Percentiles rank a stretch among this genome's conserved stretches.
Conservation (phyloP, 495 filamentous ascomycete species). For the Viridothelium virens region DNA sequence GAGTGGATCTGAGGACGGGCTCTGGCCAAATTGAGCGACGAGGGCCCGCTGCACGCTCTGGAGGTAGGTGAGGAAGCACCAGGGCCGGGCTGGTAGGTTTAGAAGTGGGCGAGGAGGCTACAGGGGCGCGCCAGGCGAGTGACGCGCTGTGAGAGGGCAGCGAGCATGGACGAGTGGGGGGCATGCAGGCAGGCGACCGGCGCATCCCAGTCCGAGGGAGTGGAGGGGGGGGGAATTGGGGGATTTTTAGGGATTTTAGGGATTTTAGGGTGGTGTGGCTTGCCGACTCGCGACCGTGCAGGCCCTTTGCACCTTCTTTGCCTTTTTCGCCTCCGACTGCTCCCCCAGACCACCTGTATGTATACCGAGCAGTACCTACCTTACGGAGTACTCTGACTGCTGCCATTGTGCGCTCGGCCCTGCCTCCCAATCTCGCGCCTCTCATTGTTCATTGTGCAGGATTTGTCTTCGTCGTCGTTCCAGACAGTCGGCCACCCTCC, state of each 20-base stretch:
- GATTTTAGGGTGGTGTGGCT: no score
- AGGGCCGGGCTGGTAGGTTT: neutral
- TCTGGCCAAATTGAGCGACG: conserved; percentile 8
- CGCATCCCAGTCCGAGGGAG: neutral
- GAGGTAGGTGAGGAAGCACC: neutral
- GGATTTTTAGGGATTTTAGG: no score
- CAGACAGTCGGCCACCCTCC: no score
- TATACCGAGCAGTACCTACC: neutral
- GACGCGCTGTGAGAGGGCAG: neutral
- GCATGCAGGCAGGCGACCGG: neutral
- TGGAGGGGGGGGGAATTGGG: no score
- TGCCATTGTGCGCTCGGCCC: no score
- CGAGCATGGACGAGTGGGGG: neutral
- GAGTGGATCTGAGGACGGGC: neutral
- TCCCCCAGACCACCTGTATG: neutral
- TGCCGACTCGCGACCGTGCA: neutral
- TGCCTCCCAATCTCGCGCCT: no score
- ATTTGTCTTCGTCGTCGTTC: no score
- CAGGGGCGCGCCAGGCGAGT: neutral
- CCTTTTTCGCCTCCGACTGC: no score
- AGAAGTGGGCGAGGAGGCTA: neutral
- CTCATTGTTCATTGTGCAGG: no score
- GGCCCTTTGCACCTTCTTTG: no score
- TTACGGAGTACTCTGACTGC: neutral
- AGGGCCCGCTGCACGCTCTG: neutral